phyloP scores from a whole-genome alignment of 345 rosid species.

The Eutrema yunnanense region DNA sequence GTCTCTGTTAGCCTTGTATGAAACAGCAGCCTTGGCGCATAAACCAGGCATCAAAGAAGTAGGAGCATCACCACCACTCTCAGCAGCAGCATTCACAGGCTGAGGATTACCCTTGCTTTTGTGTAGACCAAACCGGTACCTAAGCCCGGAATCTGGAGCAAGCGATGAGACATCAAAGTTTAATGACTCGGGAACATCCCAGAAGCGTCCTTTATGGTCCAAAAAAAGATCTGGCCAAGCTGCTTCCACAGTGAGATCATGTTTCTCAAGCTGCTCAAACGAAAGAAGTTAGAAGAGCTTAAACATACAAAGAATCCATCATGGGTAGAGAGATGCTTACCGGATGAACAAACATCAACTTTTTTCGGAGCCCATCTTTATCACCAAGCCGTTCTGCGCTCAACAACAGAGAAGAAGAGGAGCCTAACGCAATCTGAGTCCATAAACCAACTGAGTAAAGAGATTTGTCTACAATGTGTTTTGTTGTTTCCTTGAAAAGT shows the following conservation, averaged over 20 bases:
- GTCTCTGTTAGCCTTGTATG: constrained; percentile 60
- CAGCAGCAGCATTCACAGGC: constrained; percentile 32
- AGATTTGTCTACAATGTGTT: constrained; percentile 66
- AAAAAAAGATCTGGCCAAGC: constrained; percentile 77
- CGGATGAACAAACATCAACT: constrained; percentile 63
- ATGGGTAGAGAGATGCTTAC: constrained; percentile 26
- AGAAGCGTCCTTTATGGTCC: constrained; percentile 63
- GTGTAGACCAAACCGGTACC: constrained; percentile 66
- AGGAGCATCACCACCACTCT: constrained; percentile 40
- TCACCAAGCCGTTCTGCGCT: constrained; percentile 58
- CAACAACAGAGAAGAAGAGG: constrained; percentile 46
- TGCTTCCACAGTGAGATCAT: constrained; percentile 79
- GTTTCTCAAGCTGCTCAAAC: constrained; percentile 53
- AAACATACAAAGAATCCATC: not conserved
- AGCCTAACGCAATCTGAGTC: constrained; percentile 50
- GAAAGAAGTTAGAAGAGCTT: not conserved
- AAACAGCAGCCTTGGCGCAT: constrained; percentile 74
- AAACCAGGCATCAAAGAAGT: constrained; percentile 63
- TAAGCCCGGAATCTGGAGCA: constrained; percentile 49
- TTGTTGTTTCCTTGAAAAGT: constrained; percentile 45
- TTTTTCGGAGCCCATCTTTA: constrained; percentile 45
- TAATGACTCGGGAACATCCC: constrained; percentile 89
- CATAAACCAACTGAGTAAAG: constrained; percentile 58
- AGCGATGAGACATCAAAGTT: constrained; percentile 64
- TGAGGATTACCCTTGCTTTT: constrained; percentile 55